Evolutionary conservation across 2,329 filamentous ascomycete species (phyloP), one percentile per base, ranked within the genome.

Genomic region (Microcyclospora tardicrescens): DNA sequence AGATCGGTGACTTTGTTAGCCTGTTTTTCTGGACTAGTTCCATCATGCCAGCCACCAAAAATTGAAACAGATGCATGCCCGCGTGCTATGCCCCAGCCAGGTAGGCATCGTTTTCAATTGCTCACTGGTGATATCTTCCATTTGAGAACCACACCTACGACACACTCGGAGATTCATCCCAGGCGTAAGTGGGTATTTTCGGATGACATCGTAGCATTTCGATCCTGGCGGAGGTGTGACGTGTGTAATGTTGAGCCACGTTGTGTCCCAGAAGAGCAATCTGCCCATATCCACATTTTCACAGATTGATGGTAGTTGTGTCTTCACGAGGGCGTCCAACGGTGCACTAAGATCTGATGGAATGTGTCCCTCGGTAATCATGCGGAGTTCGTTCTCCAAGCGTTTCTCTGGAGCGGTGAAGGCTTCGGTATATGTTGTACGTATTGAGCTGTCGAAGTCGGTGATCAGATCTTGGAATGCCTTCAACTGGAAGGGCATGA

Each of bases 241-340:
- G 37, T 24, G 16, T 14, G 28, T 69, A 11, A 84, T 65, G 5
- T 81, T 80, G 10, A 91, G 66, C 55, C 83, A 72, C 35, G 68
- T 68, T 39, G 78, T 84, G 54, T 91, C 75, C 35, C 75, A 73
- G 59, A 85, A 81, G 61, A 82, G 83, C 35, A 93, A 67, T 43
- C 71, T 71, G 9, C 78, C 72, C 19, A 75, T 70, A 47, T 91
- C 76, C 10, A 78, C 69, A 39, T 72, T 67, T 5, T 65, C 64
- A 31, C 72, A 68, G 38, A 87, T 70, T 14, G 67, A 65, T 0
- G 65, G 66, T 19, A 85, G 60, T 0, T 61, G 64, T 14, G 62
- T 64, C 1, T 61, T 64, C 1, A 77, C 55, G 2, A 77, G 56
- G 5, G 60, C 59, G 15, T 60, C 55, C 0, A 75, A 63, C 0